These are phyloP conservation scores for Trichophyton equinum DNA, from an alignment of 2,329 filamentous ascomycete genomes.

Conservation along the genomic window DNA sequence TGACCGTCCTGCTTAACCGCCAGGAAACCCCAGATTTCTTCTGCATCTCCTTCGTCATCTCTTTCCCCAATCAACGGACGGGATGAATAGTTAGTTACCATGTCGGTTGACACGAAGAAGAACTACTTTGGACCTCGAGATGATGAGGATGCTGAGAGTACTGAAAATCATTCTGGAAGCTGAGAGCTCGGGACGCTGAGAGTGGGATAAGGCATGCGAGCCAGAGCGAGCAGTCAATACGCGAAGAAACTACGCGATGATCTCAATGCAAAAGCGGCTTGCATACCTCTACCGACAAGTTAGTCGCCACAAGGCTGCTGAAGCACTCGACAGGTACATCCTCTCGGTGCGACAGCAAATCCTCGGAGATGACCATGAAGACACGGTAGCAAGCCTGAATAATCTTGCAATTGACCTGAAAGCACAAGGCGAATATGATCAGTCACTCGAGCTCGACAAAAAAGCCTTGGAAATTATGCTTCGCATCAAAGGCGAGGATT, in stretches of 20 bases:
- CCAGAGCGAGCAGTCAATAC: not conserved
- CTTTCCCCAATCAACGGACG: not conserved
- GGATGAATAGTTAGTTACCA: not conserved
- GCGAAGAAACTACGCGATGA: not conserved
- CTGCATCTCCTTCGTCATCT: not conserved
- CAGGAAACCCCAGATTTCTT: not conserved
- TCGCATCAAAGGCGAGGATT: not conserved
- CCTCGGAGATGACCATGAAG: constrained; percentile 17
- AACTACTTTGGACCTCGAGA: not conserved
- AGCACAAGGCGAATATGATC: not conserved
- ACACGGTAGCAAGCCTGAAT: constrained; percentile 11
- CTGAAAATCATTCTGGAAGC: not conserved
- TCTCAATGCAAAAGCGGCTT: not conserved
- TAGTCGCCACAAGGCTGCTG: constrained; percentile 14
- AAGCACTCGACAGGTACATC: constrained; percentile 13
- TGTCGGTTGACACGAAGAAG: not conserved
- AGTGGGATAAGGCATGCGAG: not conserved
- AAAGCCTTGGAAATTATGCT: not conserved
- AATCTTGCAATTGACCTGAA: constrained; percentile 2
- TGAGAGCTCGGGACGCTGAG: not conserved
- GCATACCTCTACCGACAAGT: constrained; percentile 4
- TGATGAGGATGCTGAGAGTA: not conserved
- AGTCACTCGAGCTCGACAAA: not conserved
- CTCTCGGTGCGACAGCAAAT: constrained; percentile 13
- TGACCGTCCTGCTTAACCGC: not conserved